Percentiles rank a stretch among this genome's conserved stretches.
Conservation (phyloP, 345 rosid species). For the Conringia planisiliqua region DNA sequence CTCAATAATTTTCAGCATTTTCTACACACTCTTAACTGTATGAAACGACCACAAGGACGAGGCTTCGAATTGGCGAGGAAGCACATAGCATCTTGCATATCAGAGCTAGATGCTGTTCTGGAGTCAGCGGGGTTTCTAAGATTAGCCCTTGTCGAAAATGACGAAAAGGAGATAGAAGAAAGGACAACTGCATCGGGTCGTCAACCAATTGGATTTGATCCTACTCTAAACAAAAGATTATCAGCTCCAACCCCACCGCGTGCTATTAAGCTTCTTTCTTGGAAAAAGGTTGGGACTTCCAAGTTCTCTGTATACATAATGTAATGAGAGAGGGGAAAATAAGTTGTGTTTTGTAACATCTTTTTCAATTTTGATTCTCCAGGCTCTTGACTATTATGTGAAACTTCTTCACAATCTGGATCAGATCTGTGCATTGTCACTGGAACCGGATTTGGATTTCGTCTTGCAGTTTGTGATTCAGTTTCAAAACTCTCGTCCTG, state of each 20-base stretch:
- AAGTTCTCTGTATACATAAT: not conserved
- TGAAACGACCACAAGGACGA: constrained; percentile 96
- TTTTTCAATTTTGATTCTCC: constrained; percentile 31
- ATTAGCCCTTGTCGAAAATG: constrained; percentile 36
- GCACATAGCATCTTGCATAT: constrained; percentile 72
- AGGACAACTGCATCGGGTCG: constrained; percentile 87
- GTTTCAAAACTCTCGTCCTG: constrained; percentile 89
- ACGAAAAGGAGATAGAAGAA: constrained; percentile 44
- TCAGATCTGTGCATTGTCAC: constrained; percentile 59
- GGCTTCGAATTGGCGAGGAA: constrained; percentile 91
- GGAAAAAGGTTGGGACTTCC: constrained; percentile 62
- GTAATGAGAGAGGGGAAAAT: not conserved
- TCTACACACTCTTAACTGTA: constrained; percentile 72
- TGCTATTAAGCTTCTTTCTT: constrained; percentile 77
- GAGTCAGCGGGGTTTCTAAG: constrained; percentile 52
- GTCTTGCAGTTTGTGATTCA: constrained; percentile 69
- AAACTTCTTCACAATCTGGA: constrained; percentile 95
- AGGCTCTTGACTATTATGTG: constrained; percentile 84
- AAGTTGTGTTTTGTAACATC: constrained; percentile 14
- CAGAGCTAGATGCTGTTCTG: constrained; percentile 67
- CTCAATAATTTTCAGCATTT: constrained; percentile 65
- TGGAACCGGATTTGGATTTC: constrained; percentile 69
- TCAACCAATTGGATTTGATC: constrained; percentile 85
- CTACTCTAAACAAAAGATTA: constrained; percentile 73
- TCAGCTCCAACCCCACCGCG: constrained; percentile 98